phyloP scores from a whole-genome alignment of 495 filamentous ascomycete species.

The Talaromyces trachyspermus region DNA sequence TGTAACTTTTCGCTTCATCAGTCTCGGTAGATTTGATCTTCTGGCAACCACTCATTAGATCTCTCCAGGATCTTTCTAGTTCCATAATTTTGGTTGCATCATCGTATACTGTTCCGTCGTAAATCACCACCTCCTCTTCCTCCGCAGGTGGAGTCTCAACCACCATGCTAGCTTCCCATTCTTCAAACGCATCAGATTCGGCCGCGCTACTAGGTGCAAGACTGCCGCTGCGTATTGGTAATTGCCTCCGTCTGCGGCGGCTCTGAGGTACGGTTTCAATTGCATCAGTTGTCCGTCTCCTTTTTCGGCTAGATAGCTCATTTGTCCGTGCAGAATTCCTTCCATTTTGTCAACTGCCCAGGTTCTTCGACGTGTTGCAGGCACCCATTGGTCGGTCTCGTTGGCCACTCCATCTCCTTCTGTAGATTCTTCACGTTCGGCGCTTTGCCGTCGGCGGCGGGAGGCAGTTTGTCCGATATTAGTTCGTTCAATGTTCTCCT shows the following conservation, averaged over 20 bases:
- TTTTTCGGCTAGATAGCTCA: background rate
- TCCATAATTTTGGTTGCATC: background rate
- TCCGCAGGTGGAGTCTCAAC: background rate
- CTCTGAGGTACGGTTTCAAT: background rate
- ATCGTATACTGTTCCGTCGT: background rate
- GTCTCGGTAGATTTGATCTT: background rate
- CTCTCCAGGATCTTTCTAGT: slow-evolving; percentile 1
- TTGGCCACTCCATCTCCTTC: slow-evolving; percentile 5
- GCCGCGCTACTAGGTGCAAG: background rate
- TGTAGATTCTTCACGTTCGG: slow-evolving; percentile 5
- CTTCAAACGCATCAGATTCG: background rate
- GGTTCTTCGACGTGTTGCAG: background rate
- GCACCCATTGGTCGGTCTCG: too few relatives aligned
- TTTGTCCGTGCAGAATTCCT: background rate
- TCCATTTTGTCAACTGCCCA: background rate
- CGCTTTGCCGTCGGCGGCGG: too few relatives aligned
- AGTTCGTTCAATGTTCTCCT: too few relatives aligned
- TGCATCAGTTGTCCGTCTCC: background rate
- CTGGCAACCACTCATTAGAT: background rate
- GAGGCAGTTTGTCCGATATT: too few relatives aligned
- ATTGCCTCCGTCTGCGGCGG: background rate
- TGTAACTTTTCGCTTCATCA: background rate
- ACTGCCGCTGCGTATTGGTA: background rate
- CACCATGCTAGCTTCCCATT: background rate
- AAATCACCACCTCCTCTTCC: background rate